Conservation (phyloP, 352 stramenopile species). For the Phytophthora cryptogea region DNA sequence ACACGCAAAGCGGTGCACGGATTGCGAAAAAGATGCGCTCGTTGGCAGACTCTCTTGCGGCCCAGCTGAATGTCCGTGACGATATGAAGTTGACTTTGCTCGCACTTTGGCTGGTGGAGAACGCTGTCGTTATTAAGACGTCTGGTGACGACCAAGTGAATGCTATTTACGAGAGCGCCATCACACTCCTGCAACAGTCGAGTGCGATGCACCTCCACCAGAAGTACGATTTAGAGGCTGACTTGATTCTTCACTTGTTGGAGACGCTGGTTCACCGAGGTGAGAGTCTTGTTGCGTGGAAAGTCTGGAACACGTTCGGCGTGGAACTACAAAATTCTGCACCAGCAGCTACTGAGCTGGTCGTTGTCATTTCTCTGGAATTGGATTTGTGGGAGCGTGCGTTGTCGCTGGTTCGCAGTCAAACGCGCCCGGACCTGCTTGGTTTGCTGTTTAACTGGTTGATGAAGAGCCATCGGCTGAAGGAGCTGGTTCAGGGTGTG, state of each 20-base stretch:
- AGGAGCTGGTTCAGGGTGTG: constrained; percentile 69
- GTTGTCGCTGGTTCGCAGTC: constrained; percentile 60
- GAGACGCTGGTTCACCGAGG: constrained; percentile 79
- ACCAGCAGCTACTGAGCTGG: constrained; percentile 60
- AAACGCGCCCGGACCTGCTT: constrained; percentile 64
- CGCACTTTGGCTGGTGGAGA: constrained; percentile 83
- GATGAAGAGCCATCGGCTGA: constrained; percentile 69
- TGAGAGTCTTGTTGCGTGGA: constrained; percentile 79
- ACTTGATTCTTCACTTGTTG: constrained; percentile 76
- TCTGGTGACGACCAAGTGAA: constrained; percentile 61
- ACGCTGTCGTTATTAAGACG: constrained; percentile 73
- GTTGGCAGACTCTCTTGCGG: constrained; percentile 71
- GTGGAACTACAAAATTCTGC: constrained; percentile 57
- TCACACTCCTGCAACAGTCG: constrained; percentile 67
- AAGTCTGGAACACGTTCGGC: constrained; percentile 85
- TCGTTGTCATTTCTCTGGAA: constrained; percentile 79
- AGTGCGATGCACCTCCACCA: constrained; percentile 76
- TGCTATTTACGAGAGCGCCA: constrained; percentile 66
- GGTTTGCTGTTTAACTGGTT: constrained; percentile 74
- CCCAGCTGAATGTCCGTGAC: constrained; percentile 71
- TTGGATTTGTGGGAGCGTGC: constrained; percentile 77
- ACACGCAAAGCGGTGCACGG: constrained; percentile 51
- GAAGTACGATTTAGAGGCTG: constrained; percentile 71
- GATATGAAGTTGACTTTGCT: constrained; percentile 85
- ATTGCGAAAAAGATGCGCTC: constrained; percentile 69